A percentile compares a stretch with the other conserved stretches of the same genome.
phyloP scores from a whole-genome alignment of 2,329 filamentous ascomycete genomes.

The Berkeleyomyces basicola region DNA sequence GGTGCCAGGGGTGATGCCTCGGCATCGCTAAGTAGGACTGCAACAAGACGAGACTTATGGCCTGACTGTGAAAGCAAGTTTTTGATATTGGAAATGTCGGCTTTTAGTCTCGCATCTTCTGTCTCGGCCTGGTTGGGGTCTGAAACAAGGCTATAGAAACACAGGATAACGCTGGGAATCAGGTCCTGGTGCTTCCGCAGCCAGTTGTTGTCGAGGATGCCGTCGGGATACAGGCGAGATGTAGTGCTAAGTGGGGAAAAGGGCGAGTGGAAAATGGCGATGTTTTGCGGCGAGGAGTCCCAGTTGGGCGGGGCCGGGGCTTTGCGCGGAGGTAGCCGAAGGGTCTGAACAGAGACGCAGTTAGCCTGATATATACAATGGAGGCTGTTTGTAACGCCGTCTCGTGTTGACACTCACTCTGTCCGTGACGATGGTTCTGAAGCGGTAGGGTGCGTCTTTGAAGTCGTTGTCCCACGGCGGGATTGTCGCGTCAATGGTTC shows the following conservation, averaged over 20 bases:
- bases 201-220: constrained; percentile 68
- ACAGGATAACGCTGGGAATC: constrained; percentile 63
- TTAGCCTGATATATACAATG: background rate
- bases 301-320: constrained; percentile 36
- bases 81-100: constrained; percentile 66
- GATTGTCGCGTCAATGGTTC: constrained; percentile 44
- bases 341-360: constrained; percentile 25
- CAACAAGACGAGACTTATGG: constrained; percentile 61
- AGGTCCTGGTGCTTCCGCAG: constrained; percentile 74
- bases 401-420: constrained; percentile 43
- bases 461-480: constrained; percentile 51
- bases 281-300: constrained; percentile 26
- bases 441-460: constrained; percentile 35
- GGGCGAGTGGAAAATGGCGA: constrained; percentile 63
- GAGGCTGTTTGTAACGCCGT: constrained; percentile 7
- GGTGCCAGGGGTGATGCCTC: constrained; percentile 22
- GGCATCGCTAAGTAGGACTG: constrained; percentile 62
- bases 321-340: constrained; percentile 40
- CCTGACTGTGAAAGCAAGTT: constrained; percentile 49
- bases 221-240: constrained; percentile 77
- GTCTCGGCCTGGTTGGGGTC: constrained; percentile 58
- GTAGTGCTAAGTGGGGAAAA: constrained; percentile 76
- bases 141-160: constrained; percentile 62
- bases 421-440: constrained; percentile 57
- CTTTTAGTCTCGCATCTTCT: constrained; percentile 76